phyloP scores from a whole-genome alignment of 805 yeast genomes.

The Candida xiaguanensis region DNA sequence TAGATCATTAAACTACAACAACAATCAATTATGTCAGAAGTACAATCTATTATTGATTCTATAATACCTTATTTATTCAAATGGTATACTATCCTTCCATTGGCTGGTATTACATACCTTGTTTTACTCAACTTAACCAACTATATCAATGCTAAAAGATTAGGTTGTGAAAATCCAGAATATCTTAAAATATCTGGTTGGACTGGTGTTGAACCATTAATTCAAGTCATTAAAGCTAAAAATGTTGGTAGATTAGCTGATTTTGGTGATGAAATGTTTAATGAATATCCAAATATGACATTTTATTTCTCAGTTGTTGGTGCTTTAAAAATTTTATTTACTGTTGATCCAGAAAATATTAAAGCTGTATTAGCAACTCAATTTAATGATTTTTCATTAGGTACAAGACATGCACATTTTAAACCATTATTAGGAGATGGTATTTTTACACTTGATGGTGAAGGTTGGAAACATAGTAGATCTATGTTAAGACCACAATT shows the following conservation, averaged over 20 bases:
- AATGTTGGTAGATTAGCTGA: conserved; percentile 23
- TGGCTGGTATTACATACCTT: conserved; percentile 4
- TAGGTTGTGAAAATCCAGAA: conserved; percentile 8
- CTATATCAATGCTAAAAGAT: conserved; percentile 1
- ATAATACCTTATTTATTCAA: conserved; percentile 9
- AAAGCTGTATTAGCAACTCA: conserved; percentile 37
- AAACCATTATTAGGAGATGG: conserved; percentile 35
- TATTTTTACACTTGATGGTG: conserved; percentile 34
- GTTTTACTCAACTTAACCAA: conserved; percentile 1
- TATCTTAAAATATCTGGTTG: conserved; percentile 5
- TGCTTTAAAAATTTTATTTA: conserved; percentile 17
- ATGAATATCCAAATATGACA: conserved; percentile 7
- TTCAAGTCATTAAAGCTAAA: conserved; percentile 15
- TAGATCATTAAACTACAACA: too few relatives aligned
- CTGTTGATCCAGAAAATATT: conserved; percentile 34
- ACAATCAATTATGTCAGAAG: neutral
- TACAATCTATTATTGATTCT: conserved; percentile 4
- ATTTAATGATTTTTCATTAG: conserved; percentile 33
- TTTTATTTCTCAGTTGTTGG: conserved; percentile 13
- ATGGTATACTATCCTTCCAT: conserved; percentile 8
- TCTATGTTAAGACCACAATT: conserved; percentile 38
- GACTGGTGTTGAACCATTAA: conserved; percentile 11
- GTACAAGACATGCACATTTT: conserved; percentile 29
- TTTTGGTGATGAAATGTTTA: conserved; percentile 12
- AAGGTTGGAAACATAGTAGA: conserved; percentile 38